Conservation (phyloP, 2,329 filamentous ascomycete species). For the Thelonectria olida region DNA sequence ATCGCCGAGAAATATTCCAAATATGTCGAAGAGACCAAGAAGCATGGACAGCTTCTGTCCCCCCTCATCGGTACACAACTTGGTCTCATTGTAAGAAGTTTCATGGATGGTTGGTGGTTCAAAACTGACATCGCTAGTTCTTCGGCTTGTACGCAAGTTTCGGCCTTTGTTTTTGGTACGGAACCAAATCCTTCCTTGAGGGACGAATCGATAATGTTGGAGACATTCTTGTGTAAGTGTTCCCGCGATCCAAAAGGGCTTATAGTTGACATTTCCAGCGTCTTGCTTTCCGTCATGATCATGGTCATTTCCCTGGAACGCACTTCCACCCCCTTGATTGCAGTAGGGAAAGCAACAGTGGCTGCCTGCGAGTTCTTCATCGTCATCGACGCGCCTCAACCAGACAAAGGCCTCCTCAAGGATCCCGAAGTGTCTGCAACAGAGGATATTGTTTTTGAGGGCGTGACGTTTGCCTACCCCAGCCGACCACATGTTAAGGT, state of each 20-base stretch:
- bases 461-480: constrained; percentile 79
- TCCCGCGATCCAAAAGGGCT: too few species aligned
- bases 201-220: constrained; percentile 59
- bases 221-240: constrained; percentile 63
- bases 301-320: constrained; percentile 65
- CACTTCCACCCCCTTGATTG: constrained; percentile 66
- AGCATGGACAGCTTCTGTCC: constrained; percentile 57
- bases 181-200: constrained; percentile 59
- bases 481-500: constrained; percentile 71
- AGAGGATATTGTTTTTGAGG: constrained; percentile 59
- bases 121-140: constrained; percentile 49
- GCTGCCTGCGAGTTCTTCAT: constrained; percentile 67
- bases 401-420: constrained; percentile 46
- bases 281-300: constrained; percentile 68
- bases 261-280: constrained; percentile 39
- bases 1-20: constrained; percentile 62
- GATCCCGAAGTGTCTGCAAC: constrained; percentile 49
- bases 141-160: constrained; percentile 64
- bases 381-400: constrained; percentile 60
- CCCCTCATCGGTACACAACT: constrained; percentile 64
- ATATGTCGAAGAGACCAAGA: constrained; percentile 64
- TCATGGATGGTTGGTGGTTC: background rate
- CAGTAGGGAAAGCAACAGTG: constrained; percentile 65
- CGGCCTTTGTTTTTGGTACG: constrained; percentile 71
- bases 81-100: constrained; percentile 52